Percentiles rank a stretch among this genome's conserved stretches.
These are phyloP conservation scores for Leccinellum rugosiceps DNA, from an alignment of 768 basidiomycete genomes.

Conservation along the genomic window DNA sequence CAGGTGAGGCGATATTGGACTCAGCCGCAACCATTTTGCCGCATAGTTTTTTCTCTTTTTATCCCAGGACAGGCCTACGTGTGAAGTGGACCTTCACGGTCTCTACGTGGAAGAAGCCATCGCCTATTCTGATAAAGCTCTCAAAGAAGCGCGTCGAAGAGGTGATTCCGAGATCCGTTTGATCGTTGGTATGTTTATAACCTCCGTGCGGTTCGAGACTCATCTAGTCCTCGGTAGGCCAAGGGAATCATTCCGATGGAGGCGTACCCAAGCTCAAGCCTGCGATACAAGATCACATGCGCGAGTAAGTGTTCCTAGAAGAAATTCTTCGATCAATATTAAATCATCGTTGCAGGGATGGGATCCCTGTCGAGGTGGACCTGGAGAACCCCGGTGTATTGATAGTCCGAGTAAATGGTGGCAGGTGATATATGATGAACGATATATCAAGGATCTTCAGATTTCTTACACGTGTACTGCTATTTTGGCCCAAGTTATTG, in stretches of 20 bases:
- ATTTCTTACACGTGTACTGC: neutral
- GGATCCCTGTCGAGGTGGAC: slow-evolving; percentile 70
- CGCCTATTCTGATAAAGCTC: slow-evolving; percentile 62
- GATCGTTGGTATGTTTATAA: slow-evolving; percentile 70
- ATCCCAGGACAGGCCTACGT: slow-evolving; percentile 53
- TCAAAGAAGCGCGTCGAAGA: slow-evolving; percentile 57
- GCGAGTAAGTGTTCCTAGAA: slow-evolving; percentile 45
- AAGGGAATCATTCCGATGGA: slow-evolving; percentile 80
- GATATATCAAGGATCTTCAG: neutral
- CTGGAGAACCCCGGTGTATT: slow-evolving; percentile 81
- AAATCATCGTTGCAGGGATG: slow-evolving; percentile 46
- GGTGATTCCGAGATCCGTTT: slow-evolving; percentile 66
- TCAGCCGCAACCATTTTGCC: neutral
- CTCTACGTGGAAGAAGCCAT: slow-evolving; percentile 93
- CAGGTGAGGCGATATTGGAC: slow-evolving; percentile 35
- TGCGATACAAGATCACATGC: slow-evolving; percentile 81
- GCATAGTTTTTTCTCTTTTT: neutral
- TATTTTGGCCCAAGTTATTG: neutral
- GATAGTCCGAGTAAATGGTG: slow-evolving; percentile 47
- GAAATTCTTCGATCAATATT: neutral
- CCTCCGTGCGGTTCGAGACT: neutral
- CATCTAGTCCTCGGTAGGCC: slow-evolving; percentile 45
- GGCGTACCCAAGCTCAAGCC: slow-evolving; percentile 84
- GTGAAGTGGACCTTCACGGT: slow-evolving; percentile 87
- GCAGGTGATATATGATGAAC: neutral